Conservation (phyloP, 2,329 filamentous ascomycete genomes). For the Claviceps quebecensis region DNA sequence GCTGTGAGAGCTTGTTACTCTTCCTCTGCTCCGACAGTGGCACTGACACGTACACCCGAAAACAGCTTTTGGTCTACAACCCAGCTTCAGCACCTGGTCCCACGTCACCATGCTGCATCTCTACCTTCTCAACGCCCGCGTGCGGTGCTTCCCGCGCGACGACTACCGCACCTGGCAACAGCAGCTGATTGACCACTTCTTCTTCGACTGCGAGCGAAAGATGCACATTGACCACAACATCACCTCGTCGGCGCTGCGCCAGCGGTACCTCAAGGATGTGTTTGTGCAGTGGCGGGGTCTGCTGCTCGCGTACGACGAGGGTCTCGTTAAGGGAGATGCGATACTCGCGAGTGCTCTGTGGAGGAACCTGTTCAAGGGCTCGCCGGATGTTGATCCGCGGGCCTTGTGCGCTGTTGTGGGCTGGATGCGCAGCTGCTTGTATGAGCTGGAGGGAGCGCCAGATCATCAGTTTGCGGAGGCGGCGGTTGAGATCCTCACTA, state of each 20-base stretch:
- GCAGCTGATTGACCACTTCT: constrained; percentile 90
- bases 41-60: not conserved
- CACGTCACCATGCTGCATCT: constrained; percentile 95
- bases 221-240: constrained; percentile 72
- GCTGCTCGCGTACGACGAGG: constrained; percentile 74
- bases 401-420: constrained; percentile 39
- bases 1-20: too few species aligned
- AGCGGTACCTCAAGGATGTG: constrained; percentile 68
- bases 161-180: constrained; percentile 68
- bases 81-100: constrained; percentile 91
- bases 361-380: constrained; percentile 81
- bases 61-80: constrained; percentile 60
- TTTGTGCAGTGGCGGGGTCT: constrained; percentile 88
- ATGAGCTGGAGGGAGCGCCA: constrained; percentile 33
- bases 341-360: constrained; percentile 72
- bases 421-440: constrained; percentile 38
- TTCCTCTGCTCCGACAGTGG: not conserved
- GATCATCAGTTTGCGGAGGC: constrained; percentile 26
- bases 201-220: constrained; percentile 71
- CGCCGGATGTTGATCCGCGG: constrained; percentile 35
- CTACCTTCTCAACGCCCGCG: constrained; percentile 73
- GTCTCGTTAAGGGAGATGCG: constrained; percentile 60
- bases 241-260: constrained; percentile 41
- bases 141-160: constrained; percentile 62
- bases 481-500: constrained; percentile 20